These are phyloP conservation scores for Penicillium sp. DNA, from an alignment of 2,329 filamentous ascomycete species.

Conservation along the genomic window DNA sequence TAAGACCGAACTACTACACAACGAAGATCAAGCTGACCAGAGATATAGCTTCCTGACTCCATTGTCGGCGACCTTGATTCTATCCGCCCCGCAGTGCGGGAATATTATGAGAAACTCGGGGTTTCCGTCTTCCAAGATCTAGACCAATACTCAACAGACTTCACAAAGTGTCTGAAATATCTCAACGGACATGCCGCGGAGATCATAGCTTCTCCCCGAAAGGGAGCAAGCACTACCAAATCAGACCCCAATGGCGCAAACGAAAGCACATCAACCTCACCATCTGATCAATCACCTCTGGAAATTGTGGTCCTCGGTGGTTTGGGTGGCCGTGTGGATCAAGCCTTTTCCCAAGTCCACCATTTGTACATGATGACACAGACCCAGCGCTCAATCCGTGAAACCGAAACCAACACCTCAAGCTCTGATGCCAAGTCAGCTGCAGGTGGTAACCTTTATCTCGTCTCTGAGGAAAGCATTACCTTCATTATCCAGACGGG, in stretches of 20 bases:
- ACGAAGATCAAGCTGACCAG: slow-evolving; percentile 5
- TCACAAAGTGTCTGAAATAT: slow-evolving; percentile 73
- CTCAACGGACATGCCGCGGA: slow-evolving; percentile 44
- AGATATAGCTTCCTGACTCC: slow-evolving; percentile 56
- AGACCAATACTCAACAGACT: slow-evolving; percentile 90
- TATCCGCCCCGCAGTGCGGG: slow-evolving; percentile 58
- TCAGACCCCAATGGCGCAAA: slow-evolving; percentile 3
- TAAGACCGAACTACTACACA: neutral
- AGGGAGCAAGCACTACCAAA: slow-evolving; percentile 3
- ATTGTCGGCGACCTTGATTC: slow-evolving; percentile 95
- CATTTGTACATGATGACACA: slow-evolving; percentile 63
- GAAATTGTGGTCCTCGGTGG: slow-evolving; percentile 82
- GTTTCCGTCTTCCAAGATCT: slow-evolving; percentile 65
- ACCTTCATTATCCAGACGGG: slow-evolving; percentile 75
- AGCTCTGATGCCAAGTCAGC: neutral
- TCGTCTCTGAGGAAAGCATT: slow-evolving; percentile 77
- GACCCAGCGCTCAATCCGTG: slow-evolving; percentile 28
- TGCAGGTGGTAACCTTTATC: slow-evolving; percentile 62
- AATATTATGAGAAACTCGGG: slow-evolving; percentile 63
- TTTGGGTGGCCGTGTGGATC: slow-evolving; percentile 85
- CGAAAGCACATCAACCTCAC: neutral
- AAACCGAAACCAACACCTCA: neutral
- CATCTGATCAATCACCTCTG: slow-evolving; percentile 24
- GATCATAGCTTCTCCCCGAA: slow-evolving; percentile 24
- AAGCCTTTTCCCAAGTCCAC: slow-evolving; percentile 84